Evolutionary conservation across 257 asterid genomes (phyloP).

Genomic region (Solanum ahanhuiri): DNA sequence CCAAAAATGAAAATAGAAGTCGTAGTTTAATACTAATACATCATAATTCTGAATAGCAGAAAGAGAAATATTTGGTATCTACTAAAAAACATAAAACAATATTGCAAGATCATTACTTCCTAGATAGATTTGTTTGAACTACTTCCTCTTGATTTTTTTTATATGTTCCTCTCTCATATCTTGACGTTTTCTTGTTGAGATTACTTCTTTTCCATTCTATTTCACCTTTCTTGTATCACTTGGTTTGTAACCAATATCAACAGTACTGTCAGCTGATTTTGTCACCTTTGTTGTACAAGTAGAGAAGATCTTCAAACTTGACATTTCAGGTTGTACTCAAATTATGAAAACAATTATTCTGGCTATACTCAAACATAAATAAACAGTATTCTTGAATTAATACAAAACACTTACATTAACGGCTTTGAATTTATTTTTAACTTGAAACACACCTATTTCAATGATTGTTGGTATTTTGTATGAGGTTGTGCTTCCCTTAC

Average conservation of each 20-base stretch:
- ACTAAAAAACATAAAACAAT: not conserved
- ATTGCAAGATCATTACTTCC: no score
- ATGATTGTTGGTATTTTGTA: not conserved
- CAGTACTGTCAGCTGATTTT: no score
- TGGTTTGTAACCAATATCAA: not conserved
- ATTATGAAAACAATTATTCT: not conserved
- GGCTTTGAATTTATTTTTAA: not conserved
- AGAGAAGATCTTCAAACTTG: not conserved
- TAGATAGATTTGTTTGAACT: not conserved
- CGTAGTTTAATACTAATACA: not conserved
- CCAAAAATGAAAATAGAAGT: no score
- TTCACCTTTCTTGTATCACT: not conserved
- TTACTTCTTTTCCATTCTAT: not conserved
- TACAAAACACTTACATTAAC: not conserved
- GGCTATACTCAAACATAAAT: no score
- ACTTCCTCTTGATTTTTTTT: not conserved
- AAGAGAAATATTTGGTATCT: no score
- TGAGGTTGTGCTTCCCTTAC: not conserved
- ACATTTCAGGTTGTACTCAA: not conserved
- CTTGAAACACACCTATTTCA: no score
- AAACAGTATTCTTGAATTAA: no score
- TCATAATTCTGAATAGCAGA: no score
- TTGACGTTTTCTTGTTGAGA: not conserved
- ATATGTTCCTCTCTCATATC: no score
- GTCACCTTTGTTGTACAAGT: no score